phyloP scores from a whole-genome alignment of 345 rosid genomes.

The Excoecaria agallocha region DNA sequence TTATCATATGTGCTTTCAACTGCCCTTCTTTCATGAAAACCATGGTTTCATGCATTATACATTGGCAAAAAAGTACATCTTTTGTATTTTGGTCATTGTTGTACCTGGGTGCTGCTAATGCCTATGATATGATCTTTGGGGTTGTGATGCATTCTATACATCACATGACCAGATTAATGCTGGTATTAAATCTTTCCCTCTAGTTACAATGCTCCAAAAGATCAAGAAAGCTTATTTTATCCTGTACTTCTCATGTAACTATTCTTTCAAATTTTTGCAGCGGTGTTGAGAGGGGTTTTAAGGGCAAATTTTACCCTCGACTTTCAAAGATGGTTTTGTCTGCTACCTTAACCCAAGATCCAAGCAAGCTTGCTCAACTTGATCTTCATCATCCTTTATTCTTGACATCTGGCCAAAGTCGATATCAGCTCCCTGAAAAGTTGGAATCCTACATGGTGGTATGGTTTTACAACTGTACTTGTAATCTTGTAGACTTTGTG shows the following conservation, averaged over 20 bases:
- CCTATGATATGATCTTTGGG: background rate
- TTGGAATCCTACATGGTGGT: conserved; percentile 85
- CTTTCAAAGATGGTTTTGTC: conserved; percentile 86
- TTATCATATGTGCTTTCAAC: conserved; percentile 1
- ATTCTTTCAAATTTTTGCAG: conserved; percentile 40
- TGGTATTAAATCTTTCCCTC: background rate
- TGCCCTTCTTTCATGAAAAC: background rate
- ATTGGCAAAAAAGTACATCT: too few species aligned
- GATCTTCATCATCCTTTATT: conserved; percentile 89
- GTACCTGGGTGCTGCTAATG: background rate
- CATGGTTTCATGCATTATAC: background rate
- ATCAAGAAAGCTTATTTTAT: background rate
- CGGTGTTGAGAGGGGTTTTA: conserved; percentile 80
- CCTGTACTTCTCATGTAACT: background rate
- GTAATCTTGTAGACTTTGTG: background rate
- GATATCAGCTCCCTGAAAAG: conserved; percentile 77
- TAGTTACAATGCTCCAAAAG: background rate
- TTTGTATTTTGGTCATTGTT: background rate
- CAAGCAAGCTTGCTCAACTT: conserved; percentile 94
- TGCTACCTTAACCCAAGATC: conserved; percentile 94
- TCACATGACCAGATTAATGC: background rate
- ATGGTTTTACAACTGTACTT: conserved; percentile 24
- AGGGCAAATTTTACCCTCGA: conserved; percentile 73
- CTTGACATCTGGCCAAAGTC: conserved; percentile 68
- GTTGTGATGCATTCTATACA: background rate